These are phyloP conservation scores for Xerophyta viscosa DNA, from an alignment of 106 monocot genomes.

Conservation along the genomic window DNA sequence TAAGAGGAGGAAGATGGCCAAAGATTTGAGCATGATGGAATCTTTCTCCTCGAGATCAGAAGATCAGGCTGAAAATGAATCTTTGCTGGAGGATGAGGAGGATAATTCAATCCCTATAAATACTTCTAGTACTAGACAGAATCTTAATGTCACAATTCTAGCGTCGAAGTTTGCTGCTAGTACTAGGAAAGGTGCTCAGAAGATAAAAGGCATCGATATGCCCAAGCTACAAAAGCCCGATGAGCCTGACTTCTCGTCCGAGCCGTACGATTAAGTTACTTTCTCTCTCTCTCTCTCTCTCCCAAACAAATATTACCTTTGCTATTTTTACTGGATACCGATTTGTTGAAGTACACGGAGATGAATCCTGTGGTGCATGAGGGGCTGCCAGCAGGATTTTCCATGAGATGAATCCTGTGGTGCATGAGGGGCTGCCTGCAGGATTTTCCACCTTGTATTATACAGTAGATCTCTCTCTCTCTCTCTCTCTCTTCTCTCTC, in stretches of 20 bases:
- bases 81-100: constrained; percentile 15
- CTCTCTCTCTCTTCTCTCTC: too few species aligned
- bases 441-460: too few species aligned
- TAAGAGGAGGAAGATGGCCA: constrained; percentile 55
- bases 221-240: constrained; percentile 63
- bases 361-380: background rate
- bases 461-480: too few species aligned
- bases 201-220: constrained; percentile 21
- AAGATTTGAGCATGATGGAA: constrained; percentile 42
- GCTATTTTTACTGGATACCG: too few species aligned
- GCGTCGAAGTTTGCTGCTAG: constrained; percentile 31
- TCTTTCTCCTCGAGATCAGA: constrained; percentile 35
- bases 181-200: constrained; percentile 22
- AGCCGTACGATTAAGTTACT: constrained; percentile 16
- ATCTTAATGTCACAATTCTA: constrained; percentile 21
- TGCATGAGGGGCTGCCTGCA: background rate
- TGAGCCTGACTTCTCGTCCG: constrained; percentile 80
- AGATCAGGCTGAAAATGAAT: constrained; percentile 14
- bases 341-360: too few species aligned
- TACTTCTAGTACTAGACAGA: constrained; percentile 17
- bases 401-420: too few species aligned
- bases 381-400: background rate
- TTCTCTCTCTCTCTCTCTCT: too few species aligned
- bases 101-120: constrained; percentile 3
- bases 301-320: too few species aligned